phyloP scores from a whole-genome alignment of 805 yeast genomes.

The Candida argentea region DNA sequence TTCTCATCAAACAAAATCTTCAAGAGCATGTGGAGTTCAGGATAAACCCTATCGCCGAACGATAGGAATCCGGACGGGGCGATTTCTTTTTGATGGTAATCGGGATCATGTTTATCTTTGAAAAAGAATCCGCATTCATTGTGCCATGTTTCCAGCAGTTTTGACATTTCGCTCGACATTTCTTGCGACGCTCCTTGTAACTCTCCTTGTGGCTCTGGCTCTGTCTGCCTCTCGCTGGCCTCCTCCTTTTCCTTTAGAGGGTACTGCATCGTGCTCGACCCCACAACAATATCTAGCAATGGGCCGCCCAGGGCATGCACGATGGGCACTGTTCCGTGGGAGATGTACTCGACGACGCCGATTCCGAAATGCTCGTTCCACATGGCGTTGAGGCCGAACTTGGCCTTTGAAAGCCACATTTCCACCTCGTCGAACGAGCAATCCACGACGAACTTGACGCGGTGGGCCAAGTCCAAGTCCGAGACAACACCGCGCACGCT shows the following conservation, averaged over 20 bases:
- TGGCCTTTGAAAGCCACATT: constrained; percentile 41
- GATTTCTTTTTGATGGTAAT: constrained; percentile 33
- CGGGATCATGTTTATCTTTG: constrained; percentile 64
- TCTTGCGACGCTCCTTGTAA: too few species aligned
- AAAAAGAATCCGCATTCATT: constrained; percentile 74
- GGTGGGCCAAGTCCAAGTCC: constrained; percentile 17
- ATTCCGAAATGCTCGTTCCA: constrained; percentile 99
- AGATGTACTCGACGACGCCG: constrained; percentile 87
- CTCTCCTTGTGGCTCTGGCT: too few species aligned
- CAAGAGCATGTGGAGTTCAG: constrained; percentile 43
- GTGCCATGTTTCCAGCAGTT: constrained; percentile 14
- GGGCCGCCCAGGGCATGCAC: constrained; percentile 98
- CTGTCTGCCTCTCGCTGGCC: too few species aligned
- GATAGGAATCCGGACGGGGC: too few species aligned
- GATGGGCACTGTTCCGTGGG: constrained; percentile 78
- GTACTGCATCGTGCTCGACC: too few species aligned
- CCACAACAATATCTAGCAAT: constrained; percentile 64
- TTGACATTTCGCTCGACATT: constrained; percentile 1
- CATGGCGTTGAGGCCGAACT: constrained; percentile 89
- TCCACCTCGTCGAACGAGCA: constrained; percentile 60
- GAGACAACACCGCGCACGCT: constrained; percentile 32
- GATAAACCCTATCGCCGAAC: too few species aligned
- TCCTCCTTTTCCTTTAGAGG: constrained; percentile 4
- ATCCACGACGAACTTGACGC: constrained; percentile 56
- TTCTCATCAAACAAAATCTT: constrained; percentile 28